These are phyloP conservation scores for Erythrobasidium hasegawianum DNA, from an alignment of 1,284 basidiomycete species.

Conservation along the genomic window DNA sequence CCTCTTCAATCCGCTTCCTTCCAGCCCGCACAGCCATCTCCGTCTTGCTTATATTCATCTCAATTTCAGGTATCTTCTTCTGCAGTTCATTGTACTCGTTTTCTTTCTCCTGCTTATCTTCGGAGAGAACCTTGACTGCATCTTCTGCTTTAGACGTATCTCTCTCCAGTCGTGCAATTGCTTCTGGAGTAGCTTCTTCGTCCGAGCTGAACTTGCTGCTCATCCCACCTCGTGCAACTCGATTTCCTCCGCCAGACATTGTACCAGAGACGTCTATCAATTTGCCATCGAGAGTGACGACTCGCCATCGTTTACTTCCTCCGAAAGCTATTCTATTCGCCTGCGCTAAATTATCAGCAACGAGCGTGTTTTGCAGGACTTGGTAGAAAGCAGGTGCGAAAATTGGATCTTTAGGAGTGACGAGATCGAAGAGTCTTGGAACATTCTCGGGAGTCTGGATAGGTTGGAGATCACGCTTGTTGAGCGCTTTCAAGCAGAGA, in stretches of 20 bases:
- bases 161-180: slow-evolving; percentile 69
- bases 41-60: slow-evolving; percentile 77
- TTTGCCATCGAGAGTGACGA: slow-evolving; percentile 91
- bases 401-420: slow-evolving; percentile 77
- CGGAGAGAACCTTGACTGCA: slow-evolving; percentile 60
- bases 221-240: slow-evolving; percentile 80
- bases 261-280: slow-evolving; percentile 94
- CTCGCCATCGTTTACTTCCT: slow-evolving; percentile 66
- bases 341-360: slow-evolving; percentile 82
- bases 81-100: slow-evolving; percentile 60
- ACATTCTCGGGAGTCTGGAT: slow-evolving; percentile 82
- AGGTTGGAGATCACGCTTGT: slow-evolving; percentile 57
- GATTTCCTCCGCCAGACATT: slow-evolving; percentile 91
- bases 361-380: slow-evolving; percentile 81
- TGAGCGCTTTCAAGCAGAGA: slow-evolving; percentile 83
- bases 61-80: slow-evolving; percentile 67
- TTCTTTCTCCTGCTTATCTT: slow-evolving; percentile 60
- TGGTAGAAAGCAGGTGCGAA: slow-evolving; percentile 91
- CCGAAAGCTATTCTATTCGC: slow-evolving; percentile 93
- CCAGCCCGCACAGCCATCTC: slow-evolving; percentile 65
- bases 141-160: slow-evolving; percentile 65
- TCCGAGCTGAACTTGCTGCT: slow-evolving; percentile 74
- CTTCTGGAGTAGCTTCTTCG: slow-evolving; percentile 78
- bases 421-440: slow-evolving; percentile 88
- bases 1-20: slow-evolving; percentile 71